Conservation (phyloP, 2,329 filamentous ascomycete species). For the Aureobasidium zeae region DNA sequence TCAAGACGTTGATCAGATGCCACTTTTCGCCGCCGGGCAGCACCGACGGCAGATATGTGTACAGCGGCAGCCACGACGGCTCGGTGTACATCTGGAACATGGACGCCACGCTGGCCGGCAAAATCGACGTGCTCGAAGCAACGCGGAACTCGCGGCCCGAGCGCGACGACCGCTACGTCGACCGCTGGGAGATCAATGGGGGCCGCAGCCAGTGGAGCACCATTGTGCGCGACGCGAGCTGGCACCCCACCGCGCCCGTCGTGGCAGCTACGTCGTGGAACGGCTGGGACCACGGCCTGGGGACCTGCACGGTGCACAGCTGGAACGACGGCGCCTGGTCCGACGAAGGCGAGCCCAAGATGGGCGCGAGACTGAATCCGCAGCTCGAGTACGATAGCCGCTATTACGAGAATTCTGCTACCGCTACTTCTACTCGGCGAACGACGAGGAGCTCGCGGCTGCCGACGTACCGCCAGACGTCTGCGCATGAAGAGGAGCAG, state of each 20-base stretch:
- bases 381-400: slow-evolving; percentile 43
- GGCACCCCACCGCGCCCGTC: slow-evolving; percentile 78
- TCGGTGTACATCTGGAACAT: slow-evolving; percentile 88
- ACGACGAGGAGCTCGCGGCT: too few species aligned
- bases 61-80: slow-evolving; percentile 82
- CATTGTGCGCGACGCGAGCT: slow-evolving; percentile 78
- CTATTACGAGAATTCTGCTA: slow-evolving; percentile 29
- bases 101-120: slow-evolving; percentile 71
- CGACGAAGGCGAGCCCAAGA: slow-evolving; percentile 51
- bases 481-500: too few species aligned
- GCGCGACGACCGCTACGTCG: slow-evolving; percentile 43
- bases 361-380: slow-evolving; percentile 53
- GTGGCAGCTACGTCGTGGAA: slow-evolving; percentile 80
- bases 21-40: slow-evolving; percentile 85
- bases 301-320: slow-evolving; percentile 68
- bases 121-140: slow-evolving; percentile 66
- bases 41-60: slow-evolving; percentile 85
- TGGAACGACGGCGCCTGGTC: slow-evolving; percentile 55
- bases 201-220: slow-evolving; percentile 57
- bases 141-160: slow-evolving; percentile 55
- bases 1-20: slow-evolving; percentile 85
- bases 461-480: too few species aligned
- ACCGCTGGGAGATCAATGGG: slow-evolving; percentile 50
- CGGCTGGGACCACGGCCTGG: slow-evolving; percentile 61
- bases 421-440: background rate